phyloP scores from a whole-genome alignment of 768 basidiomycete genomes.

The Guyanaporus albipodus region DNA sequence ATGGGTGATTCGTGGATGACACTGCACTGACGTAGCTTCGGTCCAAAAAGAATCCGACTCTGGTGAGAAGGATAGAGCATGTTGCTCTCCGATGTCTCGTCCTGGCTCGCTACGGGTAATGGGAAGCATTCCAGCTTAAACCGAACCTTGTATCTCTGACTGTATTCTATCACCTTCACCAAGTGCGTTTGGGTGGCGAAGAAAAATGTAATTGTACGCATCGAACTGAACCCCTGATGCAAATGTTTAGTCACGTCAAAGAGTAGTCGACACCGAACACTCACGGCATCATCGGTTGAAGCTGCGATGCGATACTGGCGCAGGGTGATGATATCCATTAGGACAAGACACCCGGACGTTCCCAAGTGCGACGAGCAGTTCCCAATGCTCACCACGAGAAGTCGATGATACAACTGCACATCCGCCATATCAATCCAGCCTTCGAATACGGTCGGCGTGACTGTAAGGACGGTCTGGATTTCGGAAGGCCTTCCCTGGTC shows the following conservation, averaged over 20 bases:
- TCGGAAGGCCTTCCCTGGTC: not conserved
- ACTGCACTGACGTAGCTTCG: not conserved
- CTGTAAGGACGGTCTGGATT: not conserved
- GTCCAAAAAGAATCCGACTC: not conserved
- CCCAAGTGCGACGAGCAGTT: slow-evolving; percentile 1
- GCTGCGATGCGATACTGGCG: slow-evolving; percentile 1
- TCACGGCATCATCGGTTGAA: not conserved
- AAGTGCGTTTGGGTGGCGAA: slow-evolving; percentile 7
- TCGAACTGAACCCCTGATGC: not conserved
- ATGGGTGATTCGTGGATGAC: slow-evolving; percentile 1
- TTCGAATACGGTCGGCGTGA: not conserved
- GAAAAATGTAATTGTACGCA: not conserved
- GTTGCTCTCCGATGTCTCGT: not conserved
- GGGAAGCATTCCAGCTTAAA: slow-evolving; percentile 9
- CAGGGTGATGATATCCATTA: slow-evolving; percentile 5
- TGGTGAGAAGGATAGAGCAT: slow-evolving; percentile 2
- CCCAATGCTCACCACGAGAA: slow-evolving; percentile 9
- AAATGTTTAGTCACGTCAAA: not conserved
- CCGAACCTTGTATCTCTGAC: not conserved
- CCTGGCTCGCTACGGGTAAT: not conserved
- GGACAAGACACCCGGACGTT: slow-evolving; percentile 2
- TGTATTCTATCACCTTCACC: not conserved
- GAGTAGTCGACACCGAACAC: not conserved
- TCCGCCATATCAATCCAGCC: slow-evolving; percentile 4
- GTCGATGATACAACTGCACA: slow-evolving; percentile 6